Conservation (phyloP, 129 eudicot species). For the Silybum marianum region DNA sequence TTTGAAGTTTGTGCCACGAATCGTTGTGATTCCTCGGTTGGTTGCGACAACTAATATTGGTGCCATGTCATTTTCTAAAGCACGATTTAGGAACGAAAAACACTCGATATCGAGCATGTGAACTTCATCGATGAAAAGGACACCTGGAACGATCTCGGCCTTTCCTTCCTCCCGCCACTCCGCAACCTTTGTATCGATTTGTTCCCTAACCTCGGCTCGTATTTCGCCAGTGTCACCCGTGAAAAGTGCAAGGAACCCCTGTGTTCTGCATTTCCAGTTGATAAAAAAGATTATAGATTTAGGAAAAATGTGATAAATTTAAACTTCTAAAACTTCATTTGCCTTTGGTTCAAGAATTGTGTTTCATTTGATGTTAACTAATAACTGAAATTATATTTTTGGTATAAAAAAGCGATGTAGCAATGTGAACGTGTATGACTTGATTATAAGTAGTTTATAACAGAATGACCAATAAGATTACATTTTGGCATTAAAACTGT, state of each 20-base stretch:
- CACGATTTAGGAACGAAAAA: slow-evolving; percentile 88
- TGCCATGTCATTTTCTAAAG: slow-evolving; percentile 90
- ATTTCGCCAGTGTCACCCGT: slow-evolving; percentile 95
- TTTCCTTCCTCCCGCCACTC: slow-evolving; percentile 99
- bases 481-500: neutral
- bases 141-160: slow-evolving; percentile 92
- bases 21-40: slow-evolving; percentile 82
- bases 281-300: neutral
- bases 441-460: neutral
- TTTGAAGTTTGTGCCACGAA: slow-evolving; percentile 87
- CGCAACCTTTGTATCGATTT: slow-evolving; percentile 90
- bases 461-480: neutral
- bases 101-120: slow-evolving; percentile 96
- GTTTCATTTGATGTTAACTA: no score
- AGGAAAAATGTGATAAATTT: neutral
- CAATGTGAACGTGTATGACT: neutral
- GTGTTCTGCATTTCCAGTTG: slow-evolving; percentile 52
- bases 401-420: neutral
- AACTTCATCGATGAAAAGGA: slow-evolving; percentile 86
- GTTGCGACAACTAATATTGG: slow-evolving; percentile 92
- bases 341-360: no score
- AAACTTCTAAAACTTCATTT: no score
- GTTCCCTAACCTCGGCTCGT: slow-evolving; percentile 90
- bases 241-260: slow-evolving; percentile 88
- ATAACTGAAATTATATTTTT: no score